Percentiles rank a stretch among this genome's conserved stretches.
Evolutionary conservation across 2,329 filamentous ascomycete species (phyloP).

Genomic region (Fusarium tuaranense): DNA sequence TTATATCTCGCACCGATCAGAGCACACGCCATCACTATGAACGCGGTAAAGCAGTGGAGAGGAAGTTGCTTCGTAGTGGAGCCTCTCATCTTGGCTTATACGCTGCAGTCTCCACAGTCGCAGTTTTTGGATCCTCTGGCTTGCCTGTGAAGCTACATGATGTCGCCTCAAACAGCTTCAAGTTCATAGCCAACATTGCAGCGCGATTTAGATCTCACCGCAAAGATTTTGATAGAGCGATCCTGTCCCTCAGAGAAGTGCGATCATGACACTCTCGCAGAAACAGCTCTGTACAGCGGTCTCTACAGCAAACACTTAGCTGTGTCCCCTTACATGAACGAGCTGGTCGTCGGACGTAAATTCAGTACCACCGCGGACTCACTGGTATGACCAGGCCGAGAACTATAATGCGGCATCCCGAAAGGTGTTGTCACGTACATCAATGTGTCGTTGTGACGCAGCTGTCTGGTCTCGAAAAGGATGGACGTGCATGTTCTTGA

Average conservation of each 20-base stretch:
- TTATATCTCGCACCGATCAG: not conserved
- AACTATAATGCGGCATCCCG: not conserved
- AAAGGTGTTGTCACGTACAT: not conserved
- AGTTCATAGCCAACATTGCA: not conserved
- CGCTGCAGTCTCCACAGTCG: not conserved
- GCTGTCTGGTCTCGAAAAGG: not conserved
- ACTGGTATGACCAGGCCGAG: not conserved
- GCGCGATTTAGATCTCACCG: not conserved
- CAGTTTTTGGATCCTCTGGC: not conserved
- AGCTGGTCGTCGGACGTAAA: not conserved
- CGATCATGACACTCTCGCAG: not conserved
- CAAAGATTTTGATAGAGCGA: not conserved
- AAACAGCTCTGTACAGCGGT: not conserved
- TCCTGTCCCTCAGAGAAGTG: not conserved
- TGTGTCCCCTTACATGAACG: not conserved
- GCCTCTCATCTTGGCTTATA: too few relatives aligned
- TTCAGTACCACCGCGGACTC: not conserved
- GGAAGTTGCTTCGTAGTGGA: not conserved
- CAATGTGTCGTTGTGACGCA: not conserved
- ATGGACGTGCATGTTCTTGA: not conserved
- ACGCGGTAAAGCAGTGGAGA: not conserved
- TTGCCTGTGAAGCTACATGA: too few relatives aligned
- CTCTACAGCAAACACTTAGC: not conserved
- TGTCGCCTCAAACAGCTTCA: not conserved
- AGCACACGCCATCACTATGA: not conserved